A percentile compares a stretch with the other conserved stretches of the same genome.
Evolutionary conservation across 2,329 filamentous ascomycete species (phyloP).

Genomic region (Parastagonospora nodorum): DNA sequence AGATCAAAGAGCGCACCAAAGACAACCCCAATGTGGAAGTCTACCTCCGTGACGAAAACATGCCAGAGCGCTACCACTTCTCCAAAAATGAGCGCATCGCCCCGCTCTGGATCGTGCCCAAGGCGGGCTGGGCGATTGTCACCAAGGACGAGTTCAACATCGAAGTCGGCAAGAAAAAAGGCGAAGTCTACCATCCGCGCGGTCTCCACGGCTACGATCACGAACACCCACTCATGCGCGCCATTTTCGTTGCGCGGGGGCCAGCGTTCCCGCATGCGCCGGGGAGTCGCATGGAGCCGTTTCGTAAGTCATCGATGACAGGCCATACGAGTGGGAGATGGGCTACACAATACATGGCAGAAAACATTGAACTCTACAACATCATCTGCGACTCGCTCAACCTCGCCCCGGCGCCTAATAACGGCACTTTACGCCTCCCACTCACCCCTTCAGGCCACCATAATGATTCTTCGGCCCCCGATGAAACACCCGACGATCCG

Average conservation of each 20-base stretch:
- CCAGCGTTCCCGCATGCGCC: constrained; percentile 88
- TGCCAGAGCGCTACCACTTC: constrained; percentile 94
- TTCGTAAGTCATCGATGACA: constrained; percentile 69
- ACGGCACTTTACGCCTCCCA: constrained; percentile 80
- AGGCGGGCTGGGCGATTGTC: constrained; percentile 91
- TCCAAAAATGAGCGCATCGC: constrained; percentile 86
- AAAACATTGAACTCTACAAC: constrained; percentile 95
- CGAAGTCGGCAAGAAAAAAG: constrained; percentile 66
- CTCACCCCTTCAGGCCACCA: constrained; percentile 68
- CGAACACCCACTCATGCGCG: constrained; percentile 91
- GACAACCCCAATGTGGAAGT: constrained; percentile 77
- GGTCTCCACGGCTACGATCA: constrained; percentile 96
- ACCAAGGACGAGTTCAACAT: constrained; percentile 79
- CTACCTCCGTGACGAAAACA: constrained; percentile 82
- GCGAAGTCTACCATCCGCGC: constrained; percentile 73
- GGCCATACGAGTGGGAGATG: too few species aligned
- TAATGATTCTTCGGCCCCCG: constrained; percentile 52
- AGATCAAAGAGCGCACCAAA: constrained; percentile 58
- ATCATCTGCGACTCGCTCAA: constrained; percentile 88
- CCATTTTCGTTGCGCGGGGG: constrained; percentile 90
- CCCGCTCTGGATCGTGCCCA: constrained; percentile 91
- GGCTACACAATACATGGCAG: constrained; percentile 49
- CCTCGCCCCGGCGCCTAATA: constrained; percentile 76
- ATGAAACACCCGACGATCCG: constrained; percentile 62
- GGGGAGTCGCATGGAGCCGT: constrained; percentile 77